Base-by-base conservation (phyloP, 768 basidiomycete genomes). In the Lactarius tabidus region DNA sequence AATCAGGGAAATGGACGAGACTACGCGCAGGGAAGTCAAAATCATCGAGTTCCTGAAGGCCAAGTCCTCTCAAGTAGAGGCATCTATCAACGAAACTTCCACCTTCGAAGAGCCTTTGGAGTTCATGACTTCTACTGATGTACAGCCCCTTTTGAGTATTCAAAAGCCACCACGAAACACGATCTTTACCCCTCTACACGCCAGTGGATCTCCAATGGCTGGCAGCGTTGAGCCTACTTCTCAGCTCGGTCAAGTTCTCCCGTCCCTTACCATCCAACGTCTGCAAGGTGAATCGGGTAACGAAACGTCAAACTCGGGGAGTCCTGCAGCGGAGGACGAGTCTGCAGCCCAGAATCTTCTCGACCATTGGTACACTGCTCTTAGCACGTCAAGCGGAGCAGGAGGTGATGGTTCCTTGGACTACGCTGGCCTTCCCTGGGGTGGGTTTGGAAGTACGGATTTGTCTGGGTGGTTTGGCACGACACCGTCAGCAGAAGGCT, bases 321-420 rank as follows among this genome's bases (percentile, higher is more conserved):
- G 89, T 71, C 90, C 88, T 1, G 74, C 73, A 58, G 80, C 78
- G 63, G 86, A 82, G 52, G 91, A 92, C 55, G 91, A 91, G 71
- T 85, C 83, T 29, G 79, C 87, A 8, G 90, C 91, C 4, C 91
- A 94, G 71, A 84, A 84, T 14, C 74, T 94, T 62, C 78, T 94
- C 55, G 91, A 94, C 73, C 88, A 92, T 67, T 93, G 92, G 91
- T 89, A 85, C 71, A 88, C 87, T 67, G 85, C 87, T n/a, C 84
- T 91, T 68, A 89, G 84, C 71, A 88, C 14, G 86, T 56, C 56
- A 65, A 65, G 58, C 36, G 69, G 69, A 20, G 64, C 64, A 35
- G 69, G 69, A 33, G 56, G 64, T 14, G 69, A 88, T 69, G 77
- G 80, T 26, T 73, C 80, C 3, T 77, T 62, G 48, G 63, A 67